phyloP scores from a whole-genome alignment of 2,329 filamentous ascomycete species.

The Sphaerostilbella broomeana region DNA sequence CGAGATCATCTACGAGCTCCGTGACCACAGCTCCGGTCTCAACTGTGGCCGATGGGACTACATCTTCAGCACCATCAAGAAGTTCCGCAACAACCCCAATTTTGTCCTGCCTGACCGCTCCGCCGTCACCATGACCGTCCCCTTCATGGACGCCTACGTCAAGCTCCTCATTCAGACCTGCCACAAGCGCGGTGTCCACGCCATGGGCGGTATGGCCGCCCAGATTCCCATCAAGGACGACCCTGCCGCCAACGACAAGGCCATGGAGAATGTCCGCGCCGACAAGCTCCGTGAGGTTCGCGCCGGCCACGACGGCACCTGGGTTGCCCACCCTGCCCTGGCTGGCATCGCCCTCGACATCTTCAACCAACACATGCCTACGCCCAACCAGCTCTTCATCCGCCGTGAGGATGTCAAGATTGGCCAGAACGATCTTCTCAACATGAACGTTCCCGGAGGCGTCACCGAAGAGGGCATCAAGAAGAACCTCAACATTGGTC shows the following conservation, averaged over 20 bases:
- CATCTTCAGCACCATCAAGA: constrained; percentile 99
- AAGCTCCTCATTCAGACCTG: constrained; percentile 97
- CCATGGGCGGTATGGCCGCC: constrained; percentile 97
- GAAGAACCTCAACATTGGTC: constrained; percentile 95
- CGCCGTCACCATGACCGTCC: constrained; percentile 92
- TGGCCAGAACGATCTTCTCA: constrained; percentile 82
- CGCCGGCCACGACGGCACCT: constrained; percentile 92
- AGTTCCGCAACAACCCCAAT: constrained; percentile 89
- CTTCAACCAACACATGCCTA: constrained; percentile 98
- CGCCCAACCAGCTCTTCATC: constrained; percentile 89
- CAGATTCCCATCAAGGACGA: constrained; percentile 99
- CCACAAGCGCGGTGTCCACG: constrained; percentile 93
- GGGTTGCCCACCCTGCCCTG: constrained; percentile 94
- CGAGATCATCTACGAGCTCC: constrained; percentile 98
- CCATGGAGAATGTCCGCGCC: constrained; percentile 86
- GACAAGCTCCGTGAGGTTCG: constrained; percentile 96
- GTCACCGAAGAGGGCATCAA: constrained; percentile 92
- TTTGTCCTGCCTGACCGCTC: constrained; percentile 91
- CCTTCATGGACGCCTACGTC: constrained; percentile 96
- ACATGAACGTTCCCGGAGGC: constrained; percentile 93
- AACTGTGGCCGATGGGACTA: constrained; percentile 99
- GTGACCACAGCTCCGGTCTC: constrained; percentile 90
- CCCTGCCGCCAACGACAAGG: constrained; percentile 80
- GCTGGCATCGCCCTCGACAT: constrained; percentile 82
- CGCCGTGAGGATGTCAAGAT: constrained; percentile 86